Percentiles rank a stretch among this genome's conserved stretches.
Evolutionary conservation across 148 eudicot genomes (phyloP).

Genomic region (Amaranthus cruentus): DNA sequence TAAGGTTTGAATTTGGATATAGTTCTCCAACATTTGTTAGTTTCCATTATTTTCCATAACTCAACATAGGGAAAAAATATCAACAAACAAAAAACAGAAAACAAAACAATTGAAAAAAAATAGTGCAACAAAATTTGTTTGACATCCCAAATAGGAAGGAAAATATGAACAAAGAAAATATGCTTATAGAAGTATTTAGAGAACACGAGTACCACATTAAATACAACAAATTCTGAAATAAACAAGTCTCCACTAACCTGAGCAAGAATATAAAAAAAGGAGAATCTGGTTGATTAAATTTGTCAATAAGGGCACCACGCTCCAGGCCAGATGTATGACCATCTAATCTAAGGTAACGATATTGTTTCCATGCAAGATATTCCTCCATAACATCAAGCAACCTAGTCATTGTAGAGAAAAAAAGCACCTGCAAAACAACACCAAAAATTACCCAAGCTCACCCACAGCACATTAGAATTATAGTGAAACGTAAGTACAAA

Average conservation of each 20-base stretch:
- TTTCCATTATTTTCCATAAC: too few species aligned
- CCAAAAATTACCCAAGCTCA: not conserved
- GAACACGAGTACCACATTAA: not conserved
- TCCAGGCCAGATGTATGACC: conserved; percentile 98
- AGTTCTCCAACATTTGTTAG: too few species aligned
- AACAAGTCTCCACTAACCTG: conserved; percentile 46
- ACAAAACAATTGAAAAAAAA: not conserved
- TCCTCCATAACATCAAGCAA: conserved; percentile 99
- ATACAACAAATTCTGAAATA: not conserved
- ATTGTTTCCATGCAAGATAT: conserved; percentile 89
- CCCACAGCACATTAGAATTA: not conserved
- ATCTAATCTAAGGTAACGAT: conserved; percentile 86
- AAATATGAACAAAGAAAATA: not conserved
- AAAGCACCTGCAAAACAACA: conserved; percentile 61
- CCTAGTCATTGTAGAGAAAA: conserved; percentile 98
- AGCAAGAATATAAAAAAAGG: conserved; percentile 94
- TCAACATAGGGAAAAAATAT: not conserved
- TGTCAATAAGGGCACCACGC: conserved; percentile 87
- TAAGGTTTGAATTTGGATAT: too few species aligned
- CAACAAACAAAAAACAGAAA: not conserved
- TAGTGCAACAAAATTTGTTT: not conserved
- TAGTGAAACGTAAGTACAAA: not conserved
- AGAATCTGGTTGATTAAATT: conserved; percentile 75
- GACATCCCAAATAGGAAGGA: not conserved
- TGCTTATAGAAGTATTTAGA: not conserved